A percentile compares a stretch with the other conserved stretches of the same genome.
phyloP scores from a whole-genome alignment of 2,329 filamentous ascomycete genomes.

The Fusarium mexicanum region DNA sequence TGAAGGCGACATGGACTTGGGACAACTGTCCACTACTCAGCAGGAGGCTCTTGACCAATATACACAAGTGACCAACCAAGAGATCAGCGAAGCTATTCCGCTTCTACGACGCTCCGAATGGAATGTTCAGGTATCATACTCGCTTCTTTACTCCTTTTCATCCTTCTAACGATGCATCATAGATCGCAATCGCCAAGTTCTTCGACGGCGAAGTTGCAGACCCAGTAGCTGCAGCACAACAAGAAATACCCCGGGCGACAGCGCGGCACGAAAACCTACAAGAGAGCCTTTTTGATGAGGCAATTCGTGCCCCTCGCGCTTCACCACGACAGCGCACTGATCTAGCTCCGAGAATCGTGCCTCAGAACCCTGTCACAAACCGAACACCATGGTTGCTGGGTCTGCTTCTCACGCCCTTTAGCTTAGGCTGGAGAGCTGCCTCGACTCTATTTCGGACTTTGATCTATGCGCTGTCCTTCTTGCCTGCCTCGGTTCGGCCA shows the following conservation, averaged over 20 bases:
- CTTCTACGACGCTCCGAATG: constrained; percentile 88
- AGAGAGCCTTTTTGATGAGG: constrained; percentile 60
- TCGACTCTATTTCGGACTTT: constrained; percentile 77
- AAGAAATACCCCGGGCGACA: constrained; percentile 69
- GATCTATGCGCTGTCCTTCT: constrained; percentile 80
- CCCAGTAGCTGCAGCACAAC: constrained; percentile 77
- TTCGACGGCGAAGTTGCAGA: constrained; percentile 95
- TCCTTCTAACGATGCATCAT: constrained; percentile 19
- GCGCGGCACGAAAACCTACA: constrained; percentile 79
- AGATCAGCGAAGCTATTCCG: constrained; percentile 77
- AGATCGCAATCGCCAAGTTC: constrained; percentile 97
- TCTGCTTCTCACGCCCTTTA: constrained; percentile 83
- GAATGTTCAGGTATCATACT: constrained; percentile 82
- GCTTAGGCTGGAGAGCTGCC: constrained; percentile 77
- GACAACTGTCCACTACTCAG: constrained; percentile 78
- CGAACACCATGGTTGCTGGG: constrained; percentile 80
- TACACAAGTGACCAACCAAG: constrained; percentile 86
- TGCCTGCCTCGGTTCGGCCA: constrained; percentile 73
- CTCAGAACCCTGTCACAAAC: constrained; percentile 74
- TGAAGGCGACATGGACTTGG: constrained; percentile 61
- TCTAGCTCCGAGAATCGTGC: constrained; percentile 86
- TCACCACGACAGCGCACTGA: constrained; percentile 56
- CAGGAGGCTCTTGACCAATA: constrained; percentile 89
- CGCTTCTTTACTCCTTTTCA: background rate
- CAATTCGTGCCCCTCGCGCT: constrained; percentile 33